Conservation (phyloP, 139 green algal species). For the Closterium sp. region DNA sequence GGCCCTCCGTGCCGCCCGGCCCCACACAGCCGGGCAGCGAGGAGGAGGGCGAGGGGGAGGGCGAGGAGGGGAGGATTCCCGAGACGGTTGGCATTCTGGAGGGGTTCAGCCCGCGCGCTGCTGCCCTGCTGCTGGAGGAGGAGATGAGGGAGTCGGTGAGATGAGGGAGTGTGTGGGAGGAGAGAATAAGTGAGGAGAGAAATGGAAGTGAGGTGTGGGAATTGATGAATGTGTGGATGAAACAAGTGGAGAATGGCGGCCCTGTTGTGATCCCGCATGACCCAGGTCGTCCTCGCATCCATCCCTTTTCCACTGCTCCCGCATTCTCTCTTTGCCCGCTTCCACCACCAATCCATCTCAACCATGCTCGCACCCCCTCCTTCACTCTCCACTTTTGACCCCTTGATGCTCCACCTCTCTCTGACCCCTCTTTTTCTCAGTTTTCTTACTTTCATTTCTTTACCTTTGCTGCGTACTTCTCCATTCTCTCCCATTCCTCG, state of each 20-base stretch:
- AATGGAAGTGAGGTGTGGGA: background rate
- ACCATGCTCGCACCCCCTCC: no score
- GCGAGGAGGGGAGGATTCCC: background rate
- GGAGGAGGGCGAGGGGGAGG: background rate
- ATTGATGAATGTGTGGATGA: background rate
- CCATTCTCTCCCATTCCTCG: background rate
- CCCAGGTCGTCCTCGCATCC: no score
- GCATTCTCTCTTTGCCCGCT: no score
- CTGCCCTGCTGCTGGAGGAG: conserved; percentile 70
- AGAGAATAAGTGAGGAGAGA: background rate
- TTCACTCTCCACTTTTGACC: no score
- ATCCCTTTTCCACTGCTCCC: no score
- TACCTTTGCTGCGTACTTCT: background rate
- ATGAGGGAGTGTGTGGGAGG: background rate
- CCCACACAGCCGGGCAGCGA: background rate
- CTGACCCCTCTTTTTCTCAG: no score
- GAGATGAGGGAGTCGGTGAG: conserved; percentile 73
- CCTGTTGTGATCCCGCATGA: no score
- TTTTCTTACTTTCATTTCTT: background rate
- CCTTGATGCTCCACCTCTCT: no score
- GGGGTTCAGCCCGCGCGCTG: conserved; percentile 32
- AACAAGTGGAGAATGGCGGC: no score
- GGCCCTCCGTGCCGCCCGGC: background rate
- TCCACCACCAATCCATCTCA: no score
- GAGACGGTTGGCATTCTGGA: conserved; percentile 17